Evolutionary conservation across 2,329 filamentous ascomycete species (phyloP).

Genomic region (Parascedosporium putredinis): DNA sequence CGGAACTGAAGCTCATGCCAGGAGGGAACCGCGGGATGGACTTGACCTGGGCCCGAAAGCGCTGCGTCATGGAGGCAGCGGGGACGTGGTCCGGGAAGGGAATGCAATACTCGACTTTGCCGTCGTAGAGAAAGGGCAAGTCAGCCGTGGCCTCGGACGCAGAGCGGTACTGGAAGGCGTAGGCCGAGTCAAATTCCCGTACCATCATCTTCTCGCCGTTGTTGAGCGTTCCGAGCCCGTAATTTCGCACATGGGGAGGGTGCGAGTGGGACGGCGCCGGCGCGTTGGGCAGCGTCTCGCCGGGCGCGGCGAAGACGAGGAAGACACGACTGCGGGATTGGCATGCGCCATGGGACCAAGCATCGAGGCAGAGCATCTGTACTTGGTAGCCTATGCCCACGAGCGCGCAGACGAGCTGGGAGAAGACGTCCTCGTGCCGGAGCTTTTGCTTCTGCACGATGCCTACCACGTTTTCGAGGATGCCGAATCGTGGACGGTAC

Average conservation of each 20-base stretch:
- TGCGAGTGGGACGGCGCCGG: slow-evolving; percentile 56
- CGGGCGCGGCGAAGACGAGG: slow-evolving; percentile 60
- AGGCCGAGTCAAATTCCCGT: slow-evolving; percentile 28
- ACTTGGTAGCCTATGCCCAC: slow-evolving; percentile 71
- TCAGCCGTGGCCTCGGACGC: slow-evolving; percentile 44
- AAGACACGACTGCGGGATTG: slow-evolving; percentile 62
- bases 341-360: slow-evolving; percentile 56
- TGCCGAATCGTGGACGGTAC: slow-evolving; percentile 62
- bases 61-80: slow-evolving; percentile 26
- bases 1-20: slow-evolving; percentile 39
- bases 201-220: slow-evolving; percentile 51
- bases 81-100: slow-evolving; percentile 58
- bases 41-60: slow-evolving; percentile 35
- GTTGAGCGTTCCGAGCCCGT: slow-evolving; percentile 44
- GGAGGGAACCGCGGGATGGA: slow-evolving; percentile 50
- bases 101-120: slow-evolving; percentile 50
- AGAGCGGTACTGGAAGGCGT: slow-evolving; percentile 50
- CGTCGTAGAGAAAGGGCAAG: slow-evolving; percentile 53
- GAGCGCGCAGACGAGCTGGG: slow-evolving; percentile 61
- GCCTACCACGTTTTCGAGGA: slow-evolving; percentile 66
- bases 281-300: slow-evolving; percentile 40
- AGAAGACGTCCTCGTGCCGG: slow-evolving; percentile 53
- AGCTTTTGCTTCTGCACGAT: slow-evolving; percentile 40
- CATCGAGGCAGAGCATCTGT: slow-evolving; percentile 56
- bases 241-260: slow-evolving; percentile 22